Base-by-base conservation (phyloP, 371 early-diverging fungal genomes). In the Rhizomucor pusillus region DNA sequence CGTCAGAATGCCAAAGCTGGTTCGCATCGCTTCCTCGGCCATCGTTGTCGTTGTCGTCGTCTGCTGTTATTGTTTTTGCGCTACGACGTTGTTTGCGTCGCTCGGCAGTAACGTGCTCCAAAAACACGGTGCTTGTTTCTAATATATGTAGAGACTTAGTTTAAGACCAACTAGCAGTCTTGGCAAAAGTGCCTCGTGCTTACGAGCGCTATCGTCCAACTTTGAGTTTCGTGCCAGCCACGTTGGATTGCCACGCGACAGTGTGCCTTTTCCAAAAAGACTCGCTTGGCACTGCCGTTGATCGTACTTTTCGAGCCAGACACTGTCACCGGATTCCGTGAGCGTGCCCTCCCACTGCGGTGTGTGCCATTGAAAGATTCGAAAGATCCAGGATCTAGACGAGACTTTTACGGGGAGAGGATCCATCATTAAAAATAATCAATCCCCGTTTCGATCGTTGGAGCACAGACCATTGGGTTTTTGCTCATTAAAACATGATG, bases 171-270 rank as follows among this genome's bases (percentile, higher is more conserved):
- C 23, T n/a, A 7, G 1, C 5, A 54, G 1, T 20, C 18, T 0
- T 1, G 16, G 46, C 5, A 18, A 50, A 14, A 6, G 10, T 37
- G 35, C 16, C 10, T 43, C 12, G 16, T 37, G 22, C 43, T 36
- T 50, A 33, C 19, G 22, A 24, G 51, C 23, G 46, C 46, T 18
- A 34, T 20, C 16, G 44, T 7, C 12, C 43, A 37, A 16, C 54
- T 22, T 6, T 51, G 53, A 29, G 7, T 29, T 29, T 16, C 77
- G 60, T 11, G 47, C 35, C 14, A 66, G 60, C 90, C 91, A 92
- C 1, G 91, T 89, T 3, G 93, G 85, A 20, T 90, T 82, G 48
- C 91, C 83, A 39, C 95, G 64, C 4, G 92, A 92, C 13, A 94
- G 71, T 2, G 81, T 77, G 4, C 91, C 95, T 63, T 94, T 94